Conservation (phyloP, 257 asterid genomes). For the Nicotiana knightiana region DNA sequence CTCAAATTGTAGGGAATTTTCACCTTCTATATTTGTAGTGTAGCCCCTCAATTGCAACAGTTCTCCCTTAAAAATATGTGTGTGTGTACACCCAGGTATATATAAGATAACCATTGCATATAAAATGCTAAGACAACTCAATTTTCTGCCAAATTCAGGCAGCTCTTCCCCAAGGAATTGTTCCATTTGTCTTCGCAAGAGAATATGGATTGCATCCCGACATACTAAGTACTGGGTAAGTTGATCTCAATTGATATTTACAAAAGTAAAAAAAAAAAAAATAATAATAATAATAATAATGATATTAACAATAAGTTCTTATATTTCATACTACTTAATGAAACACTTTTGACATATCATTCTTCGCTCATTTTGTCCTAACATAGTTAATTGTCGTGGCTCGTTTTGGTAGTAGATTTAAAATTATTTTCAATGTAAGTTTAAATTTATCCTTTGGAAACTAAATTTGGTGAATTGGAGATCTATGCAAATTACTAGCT, state of each 20-base stretch:
- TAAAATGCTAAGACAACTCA: not conserved
- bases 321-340: not conserved
- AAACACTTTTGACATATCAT: not conserved
- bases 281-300: no score
- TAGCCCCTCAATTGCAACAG: no score
- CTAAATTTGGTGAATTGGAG: no score
- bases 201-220: constrained; percentile 64
- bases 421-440: no score
- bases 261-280: no score
- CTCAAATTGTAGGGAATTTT: no score
- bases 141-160: constrained; percentile 32
- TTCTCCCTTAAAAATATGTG: no score
- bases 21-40: no score
- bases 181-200: constrained; percentile 63
- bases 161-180: constrained; percentile 65
- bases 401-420: not conserved
- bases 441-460: not conserved
- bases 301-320: no score
- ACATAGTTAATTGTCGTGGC: not conserved
- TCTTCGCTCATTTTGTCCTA: not conserved
- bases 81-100: no score
- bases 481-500: no score
- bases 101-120: not conserved
- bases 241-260: not conserved
- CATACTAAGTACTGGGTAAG: constrained; percentile 63